phyloP scores from a whole-genome alignment of 768 basidiomycete genomes.

The Thelephora aurantiotincta region DNA sequence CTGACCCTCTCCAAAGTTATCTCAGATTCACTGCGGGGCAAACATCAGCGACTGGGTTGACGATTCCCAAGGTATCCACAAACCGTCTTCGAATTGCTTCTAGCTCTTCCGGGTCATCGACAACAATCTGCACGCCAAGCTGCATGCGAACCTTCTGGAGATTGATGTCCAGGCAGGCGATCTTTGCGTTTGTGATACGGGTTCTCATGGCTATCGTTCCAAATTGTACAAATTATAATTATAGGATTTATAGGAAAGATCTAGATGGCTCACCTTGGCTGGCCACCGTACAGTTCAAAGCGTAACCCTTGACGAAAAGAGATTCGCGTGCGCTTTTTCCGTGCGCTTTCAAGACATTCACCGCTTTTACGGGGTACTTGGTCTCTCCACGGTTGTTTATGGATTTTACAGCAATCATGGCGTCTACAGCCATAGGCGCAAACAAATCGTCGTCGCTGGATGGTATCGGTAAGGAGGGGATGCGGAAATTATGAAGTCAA shows the following conservation, averaged over 20 bases:
- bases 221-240: too few species aligned
- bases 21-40: conserved; percentile 63
- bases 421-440: conserved; percentile 97
- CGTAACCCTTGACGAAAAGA: conserved; percentile 89
- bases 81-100: conserved; percentile 93
- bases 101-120: conserved; percentile 91
- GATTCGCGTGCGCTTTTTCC: conserved; percentile 94
- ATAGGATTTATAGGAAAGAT: neutral
- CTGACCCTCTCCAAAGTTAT: conserved; percentile 92
- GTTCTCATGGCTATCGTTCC: conserved; percentile 82
- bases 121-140: conserved; percentile 90
- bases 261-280: conserved; percentile 70
- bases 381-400: conserved; percentile 89
- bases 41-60: neutral
- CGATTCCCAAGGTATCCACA: conserved; percentile 9
- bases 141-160: conserved; percentile 95
- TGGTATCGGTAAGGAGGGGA: conserved; percentile 2
- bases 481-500: neutral
- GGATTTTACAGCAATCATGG: conserved; percentile 94
- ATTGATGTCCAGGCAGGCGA: conserved; percentile 97
- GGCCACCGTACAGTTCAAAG: conserved; percentile 95
- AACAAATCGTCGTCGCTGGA: conserved; percentile 91
- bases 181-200: conserved; percentile 84
- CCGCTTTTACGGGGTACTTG: conserved; percentile 98
- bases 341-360: conserved; percentile 96